Evolutionary conservation across 805 yeast genomes (phyloP), one percentile per base, ranked within the genome.

Genomic region (Lipomyces lipofer): DNA sequence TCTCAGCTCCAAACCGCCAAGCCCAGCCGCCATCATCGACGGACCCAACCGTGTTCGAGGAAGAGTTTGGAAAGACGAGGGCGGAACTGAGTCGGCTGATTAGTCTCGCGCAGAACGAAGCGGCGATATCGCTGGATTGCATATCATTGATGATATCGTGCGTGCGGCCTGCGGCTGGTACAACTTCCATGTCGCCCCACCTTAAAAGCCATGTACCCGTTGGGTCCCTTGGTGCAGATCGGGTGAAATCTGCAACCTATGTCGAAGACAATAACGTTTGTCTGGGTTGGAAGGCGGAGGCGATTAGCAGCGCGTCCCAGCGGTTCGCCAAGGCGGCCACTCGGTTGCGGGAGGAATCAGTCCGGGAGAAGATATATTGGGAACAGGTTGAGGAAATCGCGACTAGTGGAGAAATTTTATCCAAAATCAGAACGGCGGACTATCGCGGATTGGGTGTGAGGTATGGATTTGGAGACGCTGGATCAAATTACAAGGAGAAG

Each of bases 381-480:
- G 73, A 75, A 47, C 78, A 77, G 52, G 67, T 78, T 47, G 57
- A 71, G 19, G 69, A 71, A 6, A 71, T 78, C 3, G 78, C 70
- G 7, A 64, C 67, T 29, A 60, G 64, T 19, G 78, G 77, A 52
- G 95, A 88, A 65, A 82, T 83, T 1, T 68, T 91, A 10, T 83
- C 85, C 64, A 87, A 86, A 62, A 76, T 84, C 24, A 77, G 83
- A 50, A 84, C 80, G 52, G 83, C 82, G 6, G 75, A 76, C 5
- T 68, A 76, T 0, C 75, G 81, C 17, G 79, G 81, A 8, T 73
- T 91, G 40, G 95, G 92, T 3, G 85, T 92, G 33, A 88, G 87
- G 64, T 94, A 86, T 66, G 98, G 98, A 0, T 92, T 81, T 71
- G 91, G 86, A 15, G 97, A 91, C 69, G 83, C 95, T 0, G 99